A percentile compares a stretch with the other conserved stretches of the same genome.
Conservation (phyloP, 2,329 filamentous ascomycete genomes). For the Alternaria conjuncta region DNA sequence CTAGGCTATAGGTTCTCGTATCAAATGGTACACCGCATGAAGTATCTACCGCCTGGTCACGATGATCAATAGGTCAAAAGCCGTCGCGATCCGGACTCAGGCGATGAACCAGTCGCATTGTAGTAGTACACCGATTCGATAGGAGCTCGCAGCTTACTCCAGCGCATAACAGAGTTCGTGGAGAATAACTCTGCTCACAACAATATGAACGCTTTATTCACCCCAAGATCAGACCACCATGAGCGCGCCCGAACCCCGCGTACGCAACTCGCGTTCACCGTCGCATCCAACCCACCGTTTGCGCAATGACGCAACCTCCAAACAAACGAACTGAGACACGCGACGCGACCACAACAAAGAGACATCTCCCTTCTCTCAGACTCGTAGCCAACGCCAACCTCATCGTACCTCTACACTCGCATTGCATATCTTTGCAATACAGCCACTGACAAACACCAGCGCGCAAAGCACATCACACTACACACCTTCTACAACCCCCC, state of each 20-base stretch:
- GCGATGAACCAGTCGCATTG: neutral
- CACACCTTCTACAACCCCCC: accelerated
- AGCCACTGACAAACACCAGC: neutral
- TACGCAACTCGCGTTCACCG: neutral
- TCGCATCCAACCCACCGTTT: neutral
- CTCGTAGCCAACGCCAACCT: neutral
- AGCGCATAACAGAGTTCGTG: neutral
- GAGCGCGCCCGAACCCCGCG: neutral
- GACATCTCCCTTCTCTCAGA: accelerated
- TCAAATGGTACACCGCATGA: neutral
- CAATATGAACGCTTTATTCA: neutral
- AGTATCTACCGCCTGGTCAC: neutral
- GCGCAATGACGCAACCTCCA: neutral
- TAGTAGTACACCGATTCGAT: neutral
- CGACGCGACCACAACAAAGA: neutral
- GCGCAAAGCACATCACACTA: neutral
- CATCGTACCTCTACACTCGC: neutral
- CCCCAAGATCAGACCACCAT: neutral
- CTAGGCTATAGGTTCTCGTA: neutral
- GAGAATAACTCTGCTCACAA: neutral
- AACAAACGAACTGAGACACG: neutral
- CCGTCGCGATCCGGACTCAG: neutral
- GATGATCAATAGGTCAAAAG: neutral
- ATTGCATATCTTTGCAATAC: neutral
- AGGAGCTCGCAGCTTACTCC: neutral